These are phyloP conservation scores for Aspergillus campestris DNA, from an alignment of 495 filamentous ascomycete species.

Conservation along the genomic window DNA sequence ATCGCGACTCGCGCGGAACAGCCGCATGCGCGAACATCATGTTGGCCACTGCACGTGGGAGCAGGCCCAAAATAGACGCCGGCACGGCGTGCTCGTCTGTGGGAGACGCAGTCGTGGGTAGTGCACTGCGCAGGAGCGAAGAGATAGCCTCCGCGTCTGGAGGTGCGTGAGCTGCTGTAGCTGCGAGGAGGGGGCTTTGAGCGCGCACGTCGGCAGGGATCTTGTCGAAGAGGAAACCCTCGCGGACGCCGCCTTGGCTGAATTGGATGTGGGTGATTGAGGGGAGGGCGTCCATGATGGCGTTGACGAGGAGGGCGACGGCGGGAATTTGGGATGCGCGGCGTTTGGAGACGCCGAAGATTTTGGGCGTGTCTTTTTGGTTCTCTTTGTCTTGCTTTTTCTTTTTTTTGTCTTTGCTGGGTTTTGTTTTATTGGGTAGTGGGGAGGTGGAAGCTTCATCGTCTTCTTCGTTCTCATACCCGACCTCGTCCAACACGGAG, in stretches of 20 bases:
- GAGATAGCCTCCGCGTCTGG: slow-evolving; percentile 24
- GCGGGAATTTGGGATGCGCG: slow-evolving; percentile 73
- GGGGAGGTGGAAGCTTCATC: no score
- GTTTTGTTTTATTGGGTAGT: no score
- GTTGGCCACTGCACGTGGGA: slow-evolving; percentile 42
- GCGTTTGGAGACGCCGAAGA: slow-evolving; percentile 75
- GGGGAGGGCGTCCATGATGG: slow-evolving; percentile 58
- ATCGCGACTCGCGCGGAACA: slow-evolving; percentile 40
- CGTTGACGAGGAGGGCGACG: slow-evolving; percentile 64
- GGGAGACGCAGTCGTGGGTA: slow-evolving; percentile 26
- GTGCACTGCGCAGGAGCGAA: slow-evolving; percentile 31
- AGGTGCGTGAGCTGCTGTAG: slow-evolving; percentile 42
- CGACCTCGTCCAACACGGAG: slow-evolving; percentile 43
- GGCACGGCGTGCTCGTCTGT: slow-evolving; percentile 12
- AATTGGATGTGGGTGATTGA: slow-evolving; percentile 63
- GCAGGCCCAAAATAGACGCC: slow-evolving; percentile 25
- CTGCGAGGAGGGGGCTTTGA: slow-evolving; percentile 56
- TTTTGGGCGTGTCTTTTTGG: slow-evolving; percentile 12
- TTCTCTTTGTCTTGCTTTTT: no score
- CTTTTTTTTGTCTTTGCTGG: no score
- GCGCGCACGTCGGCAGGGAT: slow-evolving; percentile 47
- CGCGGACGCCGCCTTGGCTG: slow-evolving; percentile 74
- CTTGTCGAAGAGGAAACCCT: slow-evolving; percentile 65
- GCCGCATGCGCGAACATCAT: slow-evolving; percentile 41
- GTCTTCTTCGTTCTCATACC: slow-evolving; percentile 12